Base-by-base conservation (phyloP, 345 rosid genomes). In the Theobroma cacao region DNA sequence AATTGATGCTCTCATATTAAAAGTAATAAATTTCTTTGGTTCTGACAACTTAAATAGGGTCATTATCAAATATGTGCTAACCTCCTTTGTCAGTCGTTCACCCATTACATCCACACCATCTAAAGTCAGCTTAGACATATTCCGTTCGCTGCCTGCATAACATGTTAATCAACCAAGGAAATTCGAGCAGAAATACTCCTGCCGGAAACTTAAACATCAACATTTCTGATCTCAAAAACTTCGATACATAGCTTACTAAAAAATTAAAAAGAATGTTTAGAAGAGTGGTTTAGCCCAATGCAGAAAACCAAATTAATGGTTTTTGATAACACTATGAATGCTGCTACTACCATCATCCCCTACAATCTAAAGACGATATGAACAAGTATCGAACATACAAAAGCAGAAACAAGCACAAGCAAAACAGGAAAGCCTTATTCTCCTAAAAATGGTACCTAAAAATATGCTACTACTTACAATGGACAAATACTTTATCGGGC, bases 91-190 rank as follows among this genome's bases (percentile, higher is more conserved):
- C 75, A 96, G 83, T 47, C 98, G 92, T 80, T 92, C 97, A 24
- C 99, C 99, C 99, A 96, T 96, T 72, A 96, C 95, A 83, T 94
- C 99, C 74, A 94, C 95, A 43, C 99, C 98, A 85, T 96, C 99
- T 56, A 96, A 77, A 45, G 95, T 89, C 80, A 88, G 88, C 72
- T 22, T 85, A 59, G 88, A 87, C 65, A 66, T 80, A 82, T 94
- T 96, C 26, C 90, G 84, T 55, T 96, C 93, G 58, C 99, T 96
- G 80, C 99, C 98, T 96, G 86, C 50, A 81, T 64, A 69, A 28
- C 38, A 74, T 5, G 40, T 48, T 66, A 64, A 47, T 45, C 61
- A 77, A 77, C 31, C 17, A 77, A 13, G 45, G 20, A 2, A 2
- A 58, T 18, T 22, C 24, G 26, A 74, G 64, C 15, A 64, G 28